Evolutionary conservation across 768 basidiomycete genomes (phyloP).

Genomic region (Cyathus striatus): DNA sequence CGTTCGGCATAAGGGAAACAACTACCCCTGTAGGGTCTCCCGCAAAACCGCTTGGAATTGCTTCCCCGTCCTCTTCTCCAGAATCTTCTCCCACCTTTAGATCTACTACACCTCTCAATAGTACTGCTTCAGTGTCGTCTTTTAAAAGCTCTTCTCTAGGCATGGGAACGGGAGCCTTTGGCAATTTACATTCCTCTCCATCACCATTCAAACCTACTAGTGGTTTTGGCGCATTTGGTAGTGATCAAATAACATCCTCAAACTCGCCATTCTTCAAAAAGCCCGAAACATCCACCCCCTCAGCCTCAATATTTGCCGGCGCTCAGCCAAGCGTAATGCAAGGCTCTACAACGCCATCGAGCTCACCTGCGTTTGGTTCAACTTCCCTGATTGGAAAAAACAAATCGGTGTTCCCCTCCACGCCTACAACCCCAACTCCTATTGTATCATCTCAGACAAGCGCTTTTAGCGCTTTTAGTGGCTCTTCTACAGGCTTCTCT

Average conservation of each 20-base stretch:
- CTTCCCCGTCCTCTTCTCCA: conserved; percentile 7
- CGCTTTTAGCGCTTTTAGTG: conserved; percentile 51
- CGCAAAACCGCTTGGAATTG: too few relatives aligned
- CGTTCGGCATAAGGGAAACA: too few relatives aligned
- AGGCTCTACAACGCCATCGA: conserved; percentile 12
- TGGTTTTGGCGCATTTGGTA: conserved; percentile 47
- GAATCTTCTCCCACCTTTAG: conserved; percentile 19
- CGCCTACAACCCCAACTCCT: conserved; percentile 18
- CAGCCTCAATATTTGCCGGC: conserved; percentile 11
- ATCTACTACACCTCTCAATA: conserved; percentile 3
- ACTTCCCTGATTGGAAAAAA: conserved; percentile 28
- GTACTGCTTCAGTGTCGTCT: conserved; percentile 8
- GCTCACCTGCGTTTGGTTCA: conserved; percentile 32
- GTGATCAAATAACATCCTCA: conserved; percentile 26
- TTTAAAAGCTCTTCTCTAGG: conserved; percentile 6
- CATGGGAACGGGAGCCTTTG: conserved; percentile 21
- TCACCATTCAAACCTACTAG: conserved; percentile 31
- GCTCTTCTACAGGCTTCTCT: conserved; percentile 34
- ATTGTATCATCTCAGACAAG: conserved; percentile 23
- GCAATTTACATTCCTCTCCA: conserved; percentile 19
- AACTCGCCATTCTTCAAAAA: conserved; percentile 58
- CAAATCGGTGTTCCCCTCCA: conserved; percentile 24
- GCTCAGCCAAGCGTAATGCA: too few relatives aligned
- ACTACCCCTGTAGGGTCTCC: too few relatives aligned
- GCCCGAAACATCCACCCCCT: conserved; percentile 10